A percentile compares a stretch with the other conserved stretches of the same genome.
phyloP scores from a whole-genome alignment of 345 rosid species.

The Viola odorata region DNA sequence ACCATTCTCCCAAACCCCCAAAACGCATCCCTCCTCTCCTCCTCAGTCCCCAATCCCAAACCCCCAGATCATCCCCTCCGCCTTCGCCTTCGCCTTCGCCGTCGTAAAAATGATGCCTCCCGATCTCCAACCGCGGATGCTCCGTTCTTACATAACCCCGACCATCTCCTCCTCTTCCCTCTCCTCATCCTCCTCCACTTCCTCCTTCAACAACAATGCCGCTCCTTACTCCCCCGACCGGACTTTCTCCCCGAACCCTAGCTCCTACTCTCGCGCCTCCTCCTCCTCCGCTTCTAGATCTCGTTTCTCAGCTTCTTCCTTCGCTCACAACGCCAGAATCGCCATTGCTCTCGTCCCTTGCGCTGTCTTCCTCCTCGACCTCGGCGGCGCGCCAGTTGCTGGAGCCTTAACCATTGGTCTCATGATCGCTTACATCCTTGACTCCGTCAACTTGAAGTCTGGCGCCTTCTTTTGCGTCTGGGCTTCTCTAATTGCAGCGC shows the following conservation, averaged over 20 bases:
- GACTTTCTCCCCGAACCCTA: slow-evolving; percentile 26
- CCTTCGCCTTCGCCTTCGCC: background rate
- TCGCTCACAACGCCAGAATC: slow-evolving; percentile 68
- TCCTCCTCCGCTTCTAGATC: slow-evolving; percentile 28
- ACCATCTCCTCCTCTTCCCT: slow-evolving; percentile 37
- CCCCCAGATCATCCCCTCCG: background rate
- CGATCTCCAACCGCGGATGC: slow-evolving; percentile 82
- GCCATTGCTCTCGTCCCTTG: slow-evolving; percentile 78
- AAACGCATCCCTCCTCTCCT: background rate
- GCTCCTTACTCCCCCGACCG: slow-evolving; percentile 41
- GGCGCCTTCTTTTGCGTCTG: slow-evolving; percentile 86
- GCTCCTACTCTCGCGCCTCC: slow-evolving; percentile 27
- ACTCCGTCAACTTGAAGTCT: slow-evolving; percentile 71
- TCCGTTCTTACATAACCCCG: slow-evolving; percentile 61
- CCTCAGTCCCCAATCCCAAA: background rate
- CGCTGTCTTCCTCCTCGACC: slow-evolving; percentile 89
- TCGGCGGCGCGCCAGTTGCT: slow-evolving; percentile 85
- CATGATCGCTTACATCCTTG: slow-evolving; percentile 86
- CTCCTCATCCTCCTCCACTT: slow-evolving; percentile 27
- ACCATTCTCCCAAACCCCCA: slow-evolving; percentile 3
- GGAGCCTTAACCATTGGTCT: slow-evolving; percentile 74
- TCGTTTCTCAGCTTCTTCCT: slow-evolving; percentile 76
- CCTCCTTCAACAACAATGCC: slow-evolving; percentile 32
- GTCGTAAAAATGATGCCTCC: slow-evolving; percentile 77
- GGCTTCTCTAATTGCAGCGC: slow-evolving; percentile 76